phyloP scores from a whole-genome alignment of 352 stramenopile species.

The Phytopythium mirpurense region DNA sequence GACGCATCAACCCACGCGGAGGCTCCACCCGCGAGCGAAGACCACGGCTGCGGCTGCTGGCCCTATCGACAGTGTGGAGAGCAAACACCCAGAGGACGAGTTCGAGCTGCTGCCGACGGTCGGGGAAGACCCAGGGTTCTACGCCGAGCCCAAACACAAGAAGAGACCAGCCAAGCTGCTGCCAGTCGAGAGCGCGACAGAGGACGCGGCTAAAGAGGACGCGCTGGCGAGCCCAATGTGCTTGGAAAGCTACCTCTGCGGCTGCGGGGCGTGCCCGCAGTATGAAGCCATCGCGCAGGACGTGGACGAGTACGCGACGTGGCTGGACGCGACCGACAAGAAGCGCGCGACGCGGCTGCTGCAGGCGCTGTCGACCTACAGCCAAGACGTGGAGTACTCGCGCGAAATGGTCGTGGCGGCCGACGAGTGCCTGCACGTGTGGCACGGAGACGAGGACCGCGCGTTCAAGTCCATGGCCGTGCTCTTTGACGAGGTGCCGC shows the following conservation, averaged over 20 bases:
- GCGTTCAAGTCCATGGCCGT: slow-evolving; percentile 69
- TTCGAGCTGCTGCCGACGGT: slow-evolving; percentile 4
- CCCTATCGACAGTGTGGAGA: neutral
- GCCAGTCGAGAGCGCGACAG: neutral
- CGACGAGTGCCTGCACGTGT: slow-evolving; percentile 59
- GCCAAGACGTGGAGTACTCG: slow-evolving; percentile 53
- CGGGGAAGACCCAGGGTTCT: slow-evolving; percentile 4
- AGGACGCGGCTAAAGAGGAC: neutral
- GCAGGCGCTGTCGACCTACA: slow-evolving; percentile 74
- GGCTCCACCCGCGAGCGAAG: neutral
- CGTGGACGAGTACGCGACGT: slow-evolving; percentile 24
- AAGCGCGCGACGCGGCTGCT: slow-evolving; percentile 51
- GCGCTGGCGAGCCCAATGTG: slow-evolving; percentile 16
- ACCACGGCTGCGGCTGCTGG: neutral
- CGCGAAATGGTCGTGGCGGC: slow-evolving; percentile 58
- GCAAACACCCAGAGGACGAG: slow-evolving; percentile 1
- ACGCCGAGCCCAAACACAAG: slow-evolving; percentile 2
- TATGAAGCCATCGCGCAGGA: slow-evolving; percentile 50
- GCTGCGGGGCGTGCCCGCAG: slow-evolving; percentile 54
- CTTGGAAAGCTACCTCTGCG: slow-evolving; percentile 63
- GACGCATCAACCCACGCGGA: neutral
- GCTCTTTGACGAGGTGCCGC: slow-evolving; percentile 57
- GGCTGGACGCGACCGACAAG: slow-evolving; percentile 20
- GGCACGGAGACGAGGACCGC: slow-evolving; percentile 56
- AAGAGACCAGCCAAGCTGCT: slow-evolving; percentile 1